Evolutionary conservation across 1,284 basidiomycete genomes (phyloP), one percentile per base, ranked within the genome.

Genomic region (Anthracocystis walkeri): DNA sequence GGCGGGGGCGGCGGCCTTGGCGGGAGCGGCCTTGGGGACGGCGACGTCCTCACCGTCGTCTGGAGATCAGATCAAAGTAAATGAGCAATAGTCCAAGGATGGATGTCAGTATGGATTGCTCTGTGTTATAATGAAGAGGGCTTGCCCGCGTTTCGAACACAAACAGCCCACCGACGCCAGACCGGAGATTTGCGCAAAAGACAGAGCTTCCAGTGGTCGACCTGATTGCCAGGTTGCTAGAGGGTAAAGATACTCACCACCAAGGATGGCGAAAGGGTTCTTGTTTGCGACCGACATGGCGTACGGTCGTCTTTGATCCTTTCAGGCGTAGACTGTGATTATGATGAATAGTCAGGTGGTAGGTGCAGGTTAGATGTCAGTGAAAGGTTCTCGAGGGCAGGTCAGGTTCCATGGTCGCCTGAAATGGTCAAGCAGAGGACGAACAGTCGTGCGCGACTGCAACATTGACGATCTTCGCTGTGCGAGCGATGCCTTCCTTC

Each of bases 241-340:
- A 31, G 33, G 14, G 38, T 20, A 27, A 8, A 18, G 54, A 46
- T 21, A 81, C 80, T 82, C 58, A 81, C 79, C 83, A 65, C 81
- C 77, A 51, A 85, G 80, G 67, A 83, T 76, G 57, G 77, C 78
- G 77, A 85, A 85, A 58, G 83, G 79, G 82, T 85, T 85, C 62
- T 65, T 80, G 72, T 74, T 82, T 75, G 82, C 82, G 83, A 84
- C 82, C 77, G 82, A 83, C 83, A 85, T 85, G 64, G 63, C 75
- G 75, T 77, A 61, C 75, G 75, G 75, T 77, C 75, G 75, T 74
- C 75, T 77, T 77, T 60, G 64, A 55, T 73, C 69, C 63, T 64
- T 68, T 69, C 59, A 49, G 60, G 61, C 58, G 70, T 74, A 53
- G 48, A 67, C 75, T 77, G 63, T 52, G 27, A 12, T 33, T 7